Percentiles rank a stretch among this genome's conserved stretches.
Evolutionary conservation across 2,329 filamentous ascomycete species (phyloP).

Genomic region (Colletotrichum sp.): DNA sequence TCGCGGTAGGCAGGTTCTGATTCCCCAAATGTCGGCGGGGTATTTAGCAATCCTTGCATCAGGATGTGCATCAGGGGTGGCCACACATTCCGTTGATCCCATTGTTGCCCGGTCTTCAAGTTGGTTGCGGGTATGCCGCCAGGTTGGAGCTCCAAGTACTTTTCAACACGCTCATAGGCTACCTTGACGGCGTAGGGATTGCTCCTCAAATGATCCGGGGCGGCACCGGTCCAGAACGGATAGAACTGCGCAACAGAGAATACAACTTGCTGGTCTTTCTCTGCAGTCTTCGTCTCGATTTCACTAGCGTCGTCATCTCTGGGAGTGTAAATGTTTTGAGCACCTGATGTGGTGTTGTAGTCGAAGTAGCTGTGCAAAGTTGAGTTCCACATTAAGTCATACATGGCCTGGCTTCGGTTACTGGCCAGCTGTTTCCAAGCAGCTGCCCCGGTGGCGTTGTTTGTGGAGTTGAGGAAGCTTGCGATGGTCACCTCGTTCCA

Average conservation of each 20-base stretch:
- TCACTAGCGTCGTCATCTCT: constrained; percentile 49
- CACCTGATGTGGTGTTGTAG: constrained; percentile 66
- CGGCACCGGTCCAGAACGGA: constrained; percentile 73
- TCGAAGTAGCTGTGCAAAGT: constrained; percentile 70
- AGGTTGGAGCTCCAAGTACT: constrained; percentile 53
- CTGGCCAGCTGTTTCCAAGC: constrained; percentile 55
- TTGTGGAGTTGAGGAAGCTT: constrained; percentile 54
- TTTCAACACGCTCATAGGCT: constrained; percentile 57
- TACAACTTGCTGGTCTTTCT: constrained; percentile 59
- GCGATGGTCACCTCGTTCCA: constrained; percentile 67
- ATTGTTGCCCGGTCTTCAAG: constrained; percentile 65
- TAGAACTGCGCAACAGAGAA: constrained; percentile 68
- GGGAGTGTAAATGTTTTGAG: constrained; percentile 60
- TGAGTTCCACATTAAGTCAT: constrained; percentile 67
- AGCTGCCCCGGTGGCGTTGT: constrained; percentile 53
- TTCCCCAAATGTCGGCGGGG: constrained; percentile 58
- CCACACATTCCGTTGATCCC: constrained; percentile 76
- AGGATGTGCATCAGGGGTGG: constrained; percentile 69
- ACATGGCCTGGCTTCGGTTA: constrained; percentile 65
- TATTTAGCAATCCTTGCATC: constrained; percentile 66
- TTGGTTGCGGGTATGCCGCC: constrained; percentile 70
- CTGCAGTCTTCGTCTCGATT: constrained; percentile 48
- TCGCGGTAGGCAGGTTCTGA: constrained; percentile 58
- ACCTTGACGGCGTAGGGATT: constrained; percentile 62
- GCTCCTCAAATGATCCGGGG: constrained; percentile 58